Percentiles rank a stretch among this genome's conserved stretches.
phyloP scores from a whole-genome alignment of 2,329 filamentous ascomycete genomes.

The Penicillium concentricum region DNA sequence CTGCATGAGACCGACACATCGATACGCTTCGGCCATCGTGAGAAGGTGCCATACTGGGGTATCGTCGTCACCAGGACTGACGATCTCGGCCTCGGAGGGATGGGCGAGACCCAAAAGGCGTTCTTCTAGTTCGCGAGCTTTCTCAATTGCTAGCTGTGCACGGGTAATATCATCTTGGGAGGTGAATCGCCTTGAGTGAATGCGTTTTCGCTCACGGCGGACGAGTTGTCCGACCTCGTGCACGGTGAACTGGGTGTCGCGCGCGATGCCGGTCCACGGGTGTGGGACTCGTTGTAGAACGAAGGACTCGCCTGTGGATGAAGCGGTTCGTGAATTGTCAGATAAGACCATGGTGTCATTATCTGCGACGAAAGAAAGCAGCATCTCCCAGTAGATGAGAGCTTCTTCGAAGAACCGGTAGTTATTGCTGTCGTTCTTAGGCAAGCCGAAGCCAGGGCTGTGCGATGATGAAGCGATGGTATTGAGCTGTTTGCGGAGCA shows the following conservation, averaged over 20 bases:
- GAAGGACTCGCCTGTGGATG: conserved; percentile 27
- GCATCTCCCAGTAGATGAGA: conserved; percentile 60
- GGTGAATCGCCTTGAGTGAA: conserved; percentile 37
- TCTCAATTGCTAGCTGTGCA: conserved; percentile 36
- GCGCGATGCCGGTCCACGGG: conserved; percentile 42
- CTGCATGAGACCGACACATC: conserved; percentile 54
- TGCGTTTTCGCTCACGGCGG: conserved; percentile 36
- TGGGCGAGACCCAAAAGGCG: conserved; percentile 49
- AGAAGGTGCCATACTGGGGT: conserved; percentile 56
- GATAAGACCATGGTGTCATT: conserved; percentile 37
- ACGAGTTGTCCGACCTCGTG: conserved; percentile 49
- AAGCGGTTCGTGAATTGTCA: conserved; percentile 10
- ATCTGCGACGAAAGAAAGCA: conserved; percentile 54
- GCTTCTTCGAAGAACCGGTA: conserved; percentile 57
- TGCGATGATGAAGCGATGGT: conserved; percentile 32
- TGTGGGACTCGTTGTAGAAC: conserved; percentile 38
- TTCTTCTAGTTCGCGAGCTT: conserved; percentile 46
- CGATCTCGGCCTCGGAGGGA: conserved; percentile 48
- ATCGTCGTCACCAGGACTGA: conserved; percentile 52
- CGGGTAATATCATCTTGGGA: conserved; percentile 35
- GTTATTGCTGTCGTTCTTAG: conserved; percentile 38
- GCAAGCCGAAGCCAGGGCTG: conserved; percentile 3
- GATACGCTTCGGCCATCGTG: conserved; percentile 54
- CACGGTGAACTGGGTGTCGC: conserved; percentile 37
- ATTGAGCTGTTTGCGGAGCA: conserved; percentile 43